phyloP scores from a whole-genome alignment of 441 rosid genomes.

The Rhodomyrtus psidioides region DNA sequence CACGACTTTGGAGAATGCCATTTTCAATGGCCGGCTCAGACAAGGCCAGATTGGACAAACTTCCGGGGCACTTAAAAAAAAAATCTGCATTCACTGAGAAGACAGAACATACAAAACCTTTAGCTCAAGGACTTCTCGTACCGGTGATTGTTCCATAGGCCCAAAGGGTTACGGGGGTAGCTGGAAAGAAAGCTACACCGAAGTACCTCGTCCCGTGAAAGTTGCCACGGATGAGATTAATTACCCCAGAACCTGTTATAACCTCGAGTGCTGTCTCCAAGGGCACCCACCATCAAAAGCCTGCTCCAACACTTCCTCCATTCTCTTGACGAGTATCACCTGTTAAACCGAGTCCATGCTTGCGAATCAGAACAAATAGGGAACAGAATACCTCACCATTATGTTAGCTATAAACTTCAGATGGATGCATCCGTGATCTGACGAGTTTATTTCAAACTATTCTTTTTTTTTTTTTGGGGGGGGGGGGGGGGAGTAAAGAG shows the following conservation, averaged over 20 bases:
- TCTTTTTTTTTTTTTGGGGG: background rate
- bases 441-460: background rate
- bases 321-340: slow-evolving; percentile 77
- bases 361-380: background rate
- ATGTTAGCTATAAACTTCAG: background rate
- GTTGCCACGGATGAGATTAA: background rate
- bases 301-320: slow-evolving; percentile 93
- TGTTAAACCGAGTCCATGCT: slow-evolving; percentile 15
- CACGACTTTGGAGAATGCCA: background rate
- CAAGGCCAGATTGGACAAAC: background rate
- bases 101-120: background rate
- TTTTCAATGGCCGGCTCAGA: background rate
- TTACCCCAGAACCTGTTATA: slow-evolving; percentile 30
- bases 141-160: background rate
- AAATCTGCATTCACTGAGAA: background rate
- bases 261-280: slow-evolving; percentile 67
- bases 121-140: background rate
- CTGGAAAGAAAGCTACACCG: background rate
- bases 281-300: slow-evolving; percentile 98
- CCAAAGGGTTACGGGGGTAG: background rate
- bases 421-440: background rate
- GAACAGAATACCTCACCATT: background rate
- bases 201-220: background rate
- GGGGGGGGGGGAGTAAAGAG: too few species aligned
- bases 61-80: background rate